These are phyloP conservation scores for Brasenia schreberi DNA, from an alignment of 164 flowering plant species.

Conservation along the genomic window DNA sequence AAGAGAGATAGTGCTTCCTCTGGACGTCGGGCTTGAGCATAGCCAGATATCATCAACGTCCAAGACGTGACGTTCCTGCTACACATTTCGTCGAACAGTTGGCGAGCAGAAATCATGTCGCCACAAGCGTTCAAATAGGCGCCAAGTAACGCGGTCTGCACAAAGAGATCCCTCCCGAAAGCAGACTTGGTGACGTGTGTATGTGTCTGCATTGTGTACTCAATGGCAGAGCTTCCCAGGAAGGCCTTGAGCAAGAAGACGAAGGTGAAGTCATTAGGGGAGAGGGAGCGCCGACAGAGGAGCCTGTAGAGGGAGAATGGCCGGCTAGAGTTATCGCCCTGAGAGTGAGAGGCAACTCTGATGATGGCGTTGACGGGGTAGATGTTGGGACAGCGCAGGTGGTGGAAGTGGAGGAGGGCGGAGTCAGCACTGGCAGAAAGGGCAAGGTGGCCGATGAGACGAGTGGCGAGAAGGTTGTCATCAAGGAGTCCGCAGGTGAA, in stretches of 20 bases:
- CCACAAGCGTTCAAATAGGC: conserved; percentile 32
- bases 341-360: conserved; percentile 38
- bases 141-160: conserved; percentile 37
- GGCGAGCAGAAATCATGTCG: conserved; percentile 27
- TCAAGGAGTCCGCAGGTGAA: conserved; percentile 25
- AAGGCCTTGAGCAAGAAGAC: conserved; percentile 53
- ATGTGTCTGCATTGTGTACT: conserved; percentile 24
- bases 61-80: conserved; percentile 26
- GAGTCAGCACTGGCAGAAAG: conserved; percentile 4
- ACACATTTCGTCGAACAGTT: conserved; percentile 55
- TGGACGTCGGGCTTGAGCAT: conserved; percentile 23
- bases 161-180: conserved; percentile 20
- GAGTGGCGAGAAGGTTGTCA: conserved; percentile 45
- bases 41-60: conserved; percentile 54
- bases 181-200: conserved; percentile 34
- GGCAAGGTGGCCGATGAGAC: conserved; percentile 53
- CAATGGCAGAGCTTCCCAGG: conserved; percentile 5
- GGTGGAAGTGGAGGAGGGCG: conserved; percentile 28
- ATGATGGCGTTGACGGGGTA: conserved; percentile 54
- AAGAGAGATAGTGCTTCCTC: conserved; percentile 39
- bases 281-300: conserved; percentile 20
- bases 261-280: conserved; percentile 47
- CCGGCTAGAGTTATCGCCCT: conserved; percentile 13
- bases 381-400: conserved; percentile 35
- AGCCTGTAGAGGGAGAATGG: conserved; percentile 23